These are phyloP conservation scores for Pugionium cornutum DNA, from an alignment of 345 rosid species.

Conservation along the genomic window DNA sequence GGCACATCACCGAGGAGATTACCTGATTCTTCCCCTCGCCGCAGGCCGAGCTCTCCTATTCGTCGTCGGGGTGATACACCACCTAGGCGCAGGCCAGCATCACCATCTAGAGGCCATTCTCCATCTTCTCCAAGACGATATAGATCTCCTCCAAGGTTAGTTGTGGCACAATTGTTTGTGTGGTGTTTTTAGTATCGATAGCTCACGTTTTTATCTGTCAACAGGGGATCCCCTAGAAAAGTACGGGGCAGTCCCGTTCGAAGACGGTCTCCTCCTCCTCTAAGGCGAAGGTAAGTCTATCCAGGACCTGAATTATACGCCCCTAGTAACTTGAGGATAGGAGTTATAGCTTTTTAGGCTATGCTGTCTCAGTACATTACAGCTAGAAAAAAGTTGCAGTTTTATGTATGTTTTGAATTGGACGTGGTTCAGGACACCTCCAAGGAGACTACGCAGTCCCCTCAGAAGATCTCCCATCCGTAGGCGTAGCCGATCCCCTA, in stretches of 20 bases:
- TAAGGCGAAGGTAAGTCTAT: conserved; percentile 70
- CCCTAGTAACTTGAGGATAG: no score
- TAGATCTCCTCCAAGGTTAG: conserved; percentile 86
- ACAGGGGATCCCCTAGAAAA: conserved; percentile 83
- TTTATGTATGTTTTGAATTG: conserved; percentile 8
- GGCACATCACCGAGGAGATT: conserved; percentile 85
- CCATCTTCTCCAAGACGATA: conserved; percentile 71
- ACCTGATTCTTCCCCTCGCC: conserved; percentile 75
- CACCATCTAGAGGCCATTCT: conserved; percentile 75
- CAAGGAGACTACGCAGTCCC: conserved; percentile 82
- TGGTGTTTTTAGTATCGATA: conserved; percentile 1
- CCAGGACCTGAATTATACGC: background rate
- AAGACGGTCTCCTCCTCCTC: conserved; percentile 80
- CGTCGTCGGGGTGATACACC: conserved; percentile 79
- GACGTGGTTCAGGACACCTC: conserved; percentile 62
- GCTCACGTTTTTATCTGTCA: conserved; percentile 26
- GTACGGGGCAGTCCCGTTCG: conserved; percentile 84
- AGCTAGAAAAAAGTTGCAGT: background rate
- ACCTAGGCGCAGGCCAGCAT: conserved; percentile 59
- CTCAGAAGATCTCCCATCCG: conserved; percentile 87
- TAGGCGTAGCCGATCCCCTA: conserved; percentile 91
- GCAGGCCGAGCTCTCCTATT: conserved; percentile 67
- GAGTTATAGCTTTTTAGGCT: background rate
- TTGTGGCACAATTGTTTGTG: conserved; percentile 18
- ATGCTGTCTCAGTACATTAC: background rate